Percentiles rank a stretch among this genome's conserved stretches.
phyloP scores from a whole-genome alignment of 805 yeast species.

The Myxozyma neotropica region DNA sequence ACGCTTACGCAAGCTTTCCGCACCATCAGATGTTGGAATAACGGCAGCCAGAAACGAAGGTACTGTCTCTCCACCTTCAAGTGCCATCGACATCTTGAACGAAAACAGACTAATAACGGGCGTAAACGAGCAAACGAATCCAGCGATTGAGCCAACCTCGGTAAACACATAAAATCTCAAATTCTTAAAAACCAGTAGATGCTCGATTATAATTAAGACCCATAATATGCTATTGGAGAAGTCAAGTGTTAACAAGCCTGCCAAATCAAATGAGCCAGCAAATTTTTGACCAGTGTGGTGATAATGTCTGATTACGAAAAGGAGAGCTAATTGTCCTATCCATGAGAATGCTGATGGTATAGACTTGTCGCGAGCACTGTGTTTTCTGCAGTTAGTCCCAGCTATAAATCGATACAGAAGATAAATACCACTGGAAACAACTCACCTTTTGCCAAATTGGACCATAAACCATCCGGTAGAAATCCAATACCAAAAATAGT shows the following conservation, averaged over 20 bases:
- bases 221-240: slow-evolving; percentile 46
- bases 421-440: too few relatives aligned
- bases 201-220: slow-evolving; percentile 51
- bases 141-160: slow-evolving; percentile 39
- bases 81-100: slow-evolving; percentile 59
- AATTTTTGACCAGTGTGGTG: slow-evolving; percentile 77
- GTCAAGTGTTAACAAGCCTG: slow-evolving; percentile 46
- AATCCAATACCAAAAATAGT: slow-evolving; percentile 93
- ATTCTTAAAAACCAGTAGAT: slow-evolving; percentile 41
- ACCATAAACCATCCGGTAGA: slow-evolving; percentile 43
- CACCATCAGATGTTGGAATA: background rate
- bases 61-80: slow-evolving; percentile 56
- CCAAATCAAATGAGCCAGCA: slow-evolving; percentile 53
- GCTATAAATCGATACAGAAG: background rate
- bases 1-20: slow-evolving; percentile 29
- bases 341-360: slow-evolving; percentile 29
- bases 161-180: slow-evolving; percentile 38
- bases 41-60: slow-evolving; percentile 43
- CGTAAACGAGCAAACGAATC: slow-evolving; percentile 53
- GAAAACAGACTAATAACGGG: slow-evolving; percentile 51
- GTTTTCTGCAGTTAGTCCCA: background rate
- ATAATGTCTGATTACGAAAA: slow-evolving; percentile 78
- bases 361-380: slow-evolving; percentile 5
- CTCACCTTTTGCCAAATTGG: slow-evolving; percentile 13
- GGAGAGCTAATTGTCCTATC: slow-evolving; percentile 40